Evolutionary conservation across 345 rosid genomes (phyloP), one percentile per base, ranked within the genome.

Genomic region (Brassica nigra): DNA sequence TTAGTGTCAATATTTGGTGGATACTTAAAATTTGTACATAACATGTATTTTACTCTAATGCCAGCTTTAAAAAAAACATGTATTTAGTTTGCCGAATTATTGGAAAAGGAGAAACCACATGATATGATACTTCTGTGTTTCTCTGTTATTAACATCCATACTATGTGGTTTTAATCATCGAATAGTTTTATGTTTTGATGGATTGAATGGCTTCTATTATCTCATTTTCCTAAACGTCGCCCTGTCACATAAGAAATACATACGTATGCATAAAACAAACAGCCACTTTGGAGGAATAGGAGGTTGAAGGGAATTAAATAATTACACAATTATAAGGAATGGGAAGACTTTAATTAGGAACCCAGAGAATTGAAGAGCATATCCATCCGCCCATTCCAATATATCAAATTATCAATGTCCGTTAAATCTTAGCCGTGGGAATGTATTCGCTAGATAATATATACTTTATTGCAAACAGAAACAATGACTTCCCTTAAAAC

Each of bases 341-440:
- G 68, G 68, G 6, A 8, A 31, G 68, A 63, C 27, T 64, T 63
- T 34, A 64, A 33, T 64, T 14, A 66, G 70, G 39, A 36, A 66
- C 20, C 57, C 70, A 65, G 49, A 63, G 36, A 63, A 61, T 11
- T 61, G 3, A 61, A 61, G 3, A 28, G 7, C 34, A 28, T 28
- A n/a, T 49, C 55, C 18, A 61, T 33, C 20, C 10, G 66, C 39
- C 66, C 39, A 30, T 34, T 61, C 16, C 36, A 0, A 61, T 57
- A 61, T 5, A 61, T 18, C 47, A 39, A 39, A 39, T 39, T 39
- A 39, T 39, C 67, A 63, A 63, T 63, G 68, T 37, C 68, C 68
- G 1, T 33, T 33, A 30, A 14, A 5, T 14, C 42, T 0, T 63
- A 31, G 11, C 20, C 39, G 8, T 61, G 30, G 36, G 36, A 28